A percentile compares a stretch with the other conserved stretches of the same genome.
Conservation (phyloP, 805 yeast genomes). For the Candida schatavii region DNA sequence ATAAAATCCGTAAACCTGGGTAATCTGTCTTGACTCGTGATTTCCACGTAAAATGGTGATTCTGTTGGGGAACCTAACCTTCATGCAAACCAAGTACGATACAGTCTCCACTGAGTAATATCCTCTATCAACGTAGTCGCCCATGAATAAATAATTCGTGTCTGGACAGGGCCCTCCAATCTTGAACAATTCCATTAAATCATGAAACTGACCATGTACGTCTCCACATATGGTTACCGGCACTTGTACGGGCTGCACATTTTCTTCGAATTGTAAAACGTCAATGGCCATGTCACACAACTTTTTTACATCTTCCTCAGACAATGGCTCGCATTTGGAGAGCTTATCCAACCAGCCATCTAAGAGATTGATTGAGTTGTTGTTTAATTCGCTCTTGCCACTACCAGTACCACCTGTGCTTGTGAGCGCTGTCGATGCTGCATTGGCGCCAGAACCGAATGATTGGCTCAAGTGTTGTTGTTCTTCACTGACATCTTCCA, state of each 20-base stretch:
- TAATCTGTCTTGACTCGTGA: conserved; percentile 93
- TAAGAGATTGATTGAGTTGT: conserved; percentile 58
- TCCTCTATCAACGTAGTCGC: conserved; percentile 87
- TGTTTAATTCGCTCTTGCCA: conserved; percentile 32
- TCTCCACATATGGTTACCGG: conserved; percentile 98
- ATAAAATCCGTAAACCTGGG: conserved; percentile 94
- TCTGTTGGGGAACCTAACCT: conserved; percentile 86
- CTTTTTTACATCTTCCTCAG: conserved; percentile 74
- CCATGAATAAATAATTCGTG: conserved; percentile 48
- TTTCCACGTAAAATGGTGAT: conserved; percentile 92
- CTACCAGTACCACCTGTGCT: conserved; percentile 25
- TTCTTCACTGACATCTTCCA: conserved; percentile 71
- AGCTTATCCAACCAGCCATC: conserved; percentile 87
- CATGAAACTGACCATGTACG: conserved; percentile 95
- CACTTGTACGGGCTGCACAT: conserved; percentile 91
- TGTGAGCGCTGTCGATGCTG: conserved; percentile 5
- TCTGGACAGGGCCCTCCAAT: conserved; percentile 69
- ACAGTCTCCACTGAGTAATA: conserved; percentile 91
- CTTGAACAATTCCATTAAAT: conserved; percentile 85
- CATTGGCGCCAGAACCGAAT: conserved; percentile 8
- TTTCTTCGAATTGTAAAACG: conserved; percentile 85
- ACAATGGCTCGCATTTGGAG: conserved; percentile 73
- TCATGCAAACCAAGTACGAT: conserved; percentile 83
- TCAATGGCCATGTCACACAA: conserved; percentile 90
- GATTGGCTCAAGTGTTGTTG: conserved; percentile 30